A percentile compares a stretch with the other conserved stretches of the same genome.
phyloP scores from a whole-genome alignment of 2,329 filamentous ascomycete genomes.

The Scortechinia acanthostroma region DNA sequence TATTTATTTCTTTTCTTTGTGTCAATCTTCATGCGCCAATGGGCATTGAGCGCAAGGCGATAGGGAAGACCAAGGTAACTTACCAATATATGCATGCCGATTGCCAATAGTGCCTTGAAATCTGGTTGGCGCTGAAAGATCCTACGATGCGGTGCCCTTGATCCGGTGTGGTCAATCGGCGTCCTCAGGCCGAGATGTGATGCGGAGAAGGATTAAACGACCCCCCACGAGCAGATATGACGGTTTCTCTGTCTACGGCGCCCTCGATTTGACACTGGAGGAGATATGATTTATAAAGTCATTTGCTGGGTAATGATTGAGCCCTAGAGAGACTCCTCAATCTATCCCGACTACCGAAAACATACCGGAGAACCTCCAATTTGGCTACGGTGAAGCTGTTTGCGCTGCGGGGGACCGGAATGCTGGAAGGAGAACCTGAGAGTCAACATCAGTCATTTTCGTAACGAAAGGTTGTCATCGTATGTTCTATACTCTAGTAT shows the following conservation, averaged over 20 bases:
- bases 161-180: neutral
- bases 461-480: neutral
- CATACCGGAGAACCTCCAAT: neutral
- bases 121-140: neutral
- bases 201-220: no score
- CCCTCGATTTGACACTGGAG: neutral
- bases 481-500: neutral
- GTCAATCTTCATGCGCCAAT: neutral
- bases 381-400: conserved; percentile 2
- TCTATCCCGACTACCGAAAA: neutral
- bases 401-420: neutral
- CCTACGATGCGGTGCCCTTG: neutral
- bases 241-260: neutral
- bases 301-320: neutral
- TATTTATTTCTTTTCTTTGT: neutral
- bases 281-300: neutral
- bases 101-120: neutral
- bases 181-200: neutral
- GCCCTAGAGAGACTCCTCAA: no score
- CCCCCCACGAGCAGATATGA: no score
- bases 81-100: conserved; percentile 1
- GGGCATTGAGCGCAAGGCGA: neutral
- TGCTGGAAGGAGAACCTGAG: no score
- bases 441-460: neutral
- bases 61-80: neutral